phyloP scores from a whole-genome alignment of 2,329 filamentous ascomycete species.

The Atkinsonella texensis region DNA sequence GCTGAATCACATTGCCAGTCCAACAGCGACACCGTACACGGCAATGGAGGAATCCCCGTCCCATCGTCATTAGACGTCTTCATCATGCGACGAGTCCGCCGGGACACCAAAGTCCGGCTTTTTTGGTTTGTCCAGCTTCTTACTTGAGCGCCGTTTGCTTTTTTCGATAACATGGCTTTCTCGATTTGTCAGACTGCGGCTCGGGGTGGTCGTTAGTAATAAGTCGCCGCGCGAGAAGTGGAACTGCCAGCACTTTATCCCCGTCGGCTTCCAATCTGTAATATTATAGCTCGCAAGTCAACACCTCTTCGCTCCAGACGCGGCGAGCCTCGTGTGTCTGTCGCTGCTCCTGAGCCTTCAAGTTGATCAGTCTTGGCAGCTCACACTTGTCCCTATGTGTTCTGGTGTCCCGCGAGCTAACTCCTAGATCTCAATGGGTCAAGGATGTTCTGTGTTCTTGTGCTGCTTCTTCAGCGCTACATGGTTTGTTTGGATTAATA shows the following conservation, averaged over 20 bases:
- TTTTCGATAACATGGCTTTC: not conserved
- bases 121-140: too few species aligned
- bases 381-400: not conserved
- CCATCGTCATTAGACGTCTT: too few species aligned
- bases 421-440: not conserved
- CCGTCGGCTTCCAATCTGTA: not conserved
- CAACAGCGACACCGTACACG: too few species aligned
- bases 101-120: too few species aligned
- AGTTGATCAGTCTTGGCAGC: not conserved
- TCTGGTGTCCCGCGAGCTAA: not conserved
- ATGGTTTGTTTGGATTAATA: not conserved
- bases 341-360: too few species aligned
- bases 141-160: not conserved
- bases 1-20: too few species aligned
- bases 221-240: not conserved
- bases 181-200: not conserved
- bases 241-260: too few species aligned
- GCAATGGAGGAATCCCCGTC: too few species aligned
- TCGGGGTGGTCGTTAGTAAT: not conserved
- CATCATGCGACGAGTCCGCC: too few species aligned
- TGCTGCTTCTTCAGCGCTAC: not conserved
- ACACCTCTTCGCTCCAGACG: not conserved
- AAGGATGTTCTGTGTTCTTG: not conserved
- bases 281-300: not conserved
- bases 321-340: not conserved